Base-by-base conservation (phyloP, 352 stramenopile genomes). In the Globisporangium apiculatum region DNA sequence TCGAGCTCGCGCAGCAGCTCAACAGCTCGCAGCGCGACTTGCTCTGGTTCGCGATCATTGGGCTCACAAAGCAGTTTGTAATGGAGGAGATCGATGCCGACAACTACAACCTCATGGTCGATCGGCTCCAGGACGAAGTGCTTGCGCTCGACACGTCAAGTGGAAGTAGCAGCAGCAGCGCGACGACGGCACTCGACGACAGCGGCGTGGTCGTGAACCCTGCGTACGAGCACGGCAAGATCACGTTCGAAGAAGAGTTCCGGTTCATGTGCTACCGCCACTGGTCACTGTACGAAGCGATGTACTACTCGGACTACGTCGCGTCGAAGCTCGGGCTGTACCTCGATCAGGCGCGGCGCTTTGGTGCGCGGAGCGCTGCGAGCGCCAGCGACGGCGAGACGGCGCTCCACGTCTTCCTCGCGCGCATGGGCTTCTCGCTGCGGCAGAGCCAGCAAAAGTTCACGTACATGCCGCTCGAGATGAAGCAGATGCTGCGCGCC, bases 31-130 rank as follows among this genome's bases (percentile, higher is more conserved):
- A 84, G 48, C 87, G 86, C 8, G 91, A 98, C 62, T 57, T 98
- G 53, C 72, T 99, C 10, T 99, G 97, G 97, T 91, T 98, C 48
- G 95, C 96, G n/a, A 98, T 98, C 64, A 83, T 99, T 7, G 97
- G 96, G 2, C 79, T 98, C 0, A 98, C 96, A 10, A 96, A 98
- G 71, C 92, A 98, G 49, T 98, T 97, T 51, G 65, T 98, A 36
- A 75, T 98, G 61, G 75, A 94, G 47, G 78, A 97, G 42, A 85
- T 99, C 40, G 93, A 98, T 67, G 67, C 89, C 1, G 83, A 92
- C 52, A 96, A 97, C 55, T 99, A 98, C 72, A 87, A 90, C 18
- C 72, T 90, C 50, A 79, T 98, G 64, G 71, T 96, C 6, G 70
- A 88, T 40, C 74, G 88, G 17, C 87, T 98, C 36, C 94, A 95